phyloP scores from a whole-genome alignment of 129 eudicot genomes.

The Calendula officinalis region DNA sequence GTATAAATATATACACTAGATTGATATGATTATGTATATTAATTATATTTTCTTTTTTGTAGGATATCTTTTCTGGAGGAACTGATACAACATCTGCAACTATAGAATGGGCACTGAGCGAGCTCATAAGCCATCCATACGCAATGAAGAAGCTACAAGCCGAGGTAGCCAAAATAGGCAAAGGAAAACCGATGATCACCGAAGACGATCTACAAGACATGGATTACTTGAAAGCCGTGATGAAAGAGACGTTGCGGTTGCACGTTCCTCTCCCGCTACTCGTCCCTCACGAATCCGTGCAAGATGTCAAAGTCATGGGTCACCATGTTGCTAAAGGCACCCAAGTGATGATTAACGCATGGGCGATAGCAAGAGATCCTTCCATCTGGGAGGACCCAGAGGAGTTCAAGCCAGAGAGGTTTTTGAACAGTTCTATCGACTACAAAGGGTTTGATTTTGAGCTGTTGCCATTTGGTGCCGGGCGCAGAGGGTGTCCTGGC shows the following conservation, averaged over 20 bases:
- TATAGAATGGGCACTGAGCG: constrained; percentile 26
- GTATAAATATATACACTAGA: not conserved
- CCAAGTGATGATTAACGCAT: constrained; percentile 38
- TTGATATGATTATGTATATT: not conserved
- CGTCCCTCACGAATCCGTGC: constrained; percentile 13
- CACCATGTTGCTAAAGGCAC: constrained; percentile 20
- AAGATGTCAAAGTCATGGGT: constrained; percentile 16
- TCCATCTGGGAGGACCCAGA: constrained; percentile 29
- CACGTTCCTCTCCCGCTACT: constrained; percentile 25
- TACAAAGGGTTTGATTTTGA: constrained; percentile 38
- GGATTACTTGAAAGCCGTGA: constrained; percentile 23
- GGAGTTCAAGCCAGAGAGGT: constrained; percentile 39
- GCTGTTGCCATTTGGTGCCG: constrained; percentile 39
- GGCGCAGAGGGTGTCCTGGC: constrained; percentile 63
- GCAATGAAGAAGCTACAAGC: constrained; percentile 17
- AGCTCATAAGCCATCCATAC: constrained; percentile 24
- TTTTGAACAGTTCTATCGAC: constrained; percentile 29
- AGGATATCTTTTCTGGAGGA: constrained; percentile 26
- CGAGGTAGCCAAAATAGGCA: constrained; percentile 10
- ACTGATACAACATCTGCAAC: constrained; percentile 24
- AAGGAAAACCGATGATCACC: constrained; percentile 20
- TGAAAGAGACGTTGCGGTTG: constrained; percentile 22
- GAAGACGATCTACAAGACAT: constrained; percentile 19
- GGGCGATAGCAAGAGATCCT: constrained; percentile 36
- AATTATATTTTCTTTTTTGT: not conserved